These are phyloP conservation scores for Suzukiozyma palmioleophila DNA, from an alignment of 1,139 yeast genomes.

Conservation along the genomic window DNA sequence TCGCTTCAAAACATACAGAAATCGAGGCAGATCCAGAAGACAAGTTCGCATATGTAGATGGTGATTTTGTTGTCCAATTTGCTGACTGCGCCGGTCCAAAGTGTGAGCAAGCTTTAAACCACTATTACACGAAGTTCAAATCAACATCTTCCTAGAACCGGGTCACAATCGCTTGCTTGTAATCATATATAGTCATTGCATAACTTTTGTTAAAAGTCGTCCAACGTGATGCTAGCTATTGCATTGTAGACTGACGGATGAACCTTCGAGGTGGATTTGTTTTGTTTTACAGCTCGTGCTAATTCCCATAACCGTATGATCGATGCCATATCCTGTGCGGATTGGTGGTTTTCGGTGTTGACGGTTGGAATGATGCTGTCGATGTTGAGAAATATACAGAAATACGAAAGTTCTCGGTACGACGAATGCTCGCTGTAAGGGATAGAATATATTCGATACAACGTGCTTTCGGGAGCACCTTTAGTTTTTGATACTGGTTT, in stretches of 20 bases:
- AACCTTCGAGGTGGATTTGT: conserved; percentile 6
- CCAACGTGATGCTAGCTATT: conserved; percentile 13
- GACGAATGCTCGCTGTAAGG: conserved; percentile 97
- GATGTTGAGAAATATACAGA: conserved; percentile 50
- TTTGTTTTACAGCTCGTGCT: conserved; percentile 13
- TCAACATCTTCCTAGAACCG: conserved; percentile 4
- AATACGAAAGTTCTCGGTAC: conserved; percentile 68
- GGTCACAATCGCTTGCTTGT: neutral
- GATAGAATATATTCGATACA: conserved; percentile 51
- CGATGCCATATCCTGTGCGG: conserved; percentile 34
- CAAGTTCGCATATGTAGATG: conserved; percentile 45
- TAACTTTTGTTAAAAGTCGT: conserved; percentile 13
- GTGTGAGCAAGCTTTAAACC: conserved; percentile 49
- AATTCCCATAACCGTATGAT: conserved; percentile 47
- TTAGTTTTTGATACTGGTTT: conserved; percentile 12
- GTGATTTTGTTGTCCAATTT: conserved; percentile 64
- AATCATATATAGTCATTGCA: neutral
- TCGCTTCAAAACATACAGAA: conserved; percentile 27
- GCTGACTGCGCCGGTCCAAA: conserved; percentile 46
- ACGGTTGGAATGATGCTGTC: conserved; percentile 76
- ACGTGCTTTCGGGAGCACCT: conserved; percentile 21
- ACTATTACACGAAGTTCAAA: conserved; percentile 22
- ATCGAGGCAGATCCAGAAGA: conserved; percentile 28
- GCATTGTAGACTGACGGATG: conserved; percentile 9
- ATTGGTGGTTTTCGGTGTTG: conserved; percentile 40